Evolutionary conservation across 2,329 filamentous ascomycete genomes (phyloP).

Genomic region (Trichophyton verrucosum): DNA sequence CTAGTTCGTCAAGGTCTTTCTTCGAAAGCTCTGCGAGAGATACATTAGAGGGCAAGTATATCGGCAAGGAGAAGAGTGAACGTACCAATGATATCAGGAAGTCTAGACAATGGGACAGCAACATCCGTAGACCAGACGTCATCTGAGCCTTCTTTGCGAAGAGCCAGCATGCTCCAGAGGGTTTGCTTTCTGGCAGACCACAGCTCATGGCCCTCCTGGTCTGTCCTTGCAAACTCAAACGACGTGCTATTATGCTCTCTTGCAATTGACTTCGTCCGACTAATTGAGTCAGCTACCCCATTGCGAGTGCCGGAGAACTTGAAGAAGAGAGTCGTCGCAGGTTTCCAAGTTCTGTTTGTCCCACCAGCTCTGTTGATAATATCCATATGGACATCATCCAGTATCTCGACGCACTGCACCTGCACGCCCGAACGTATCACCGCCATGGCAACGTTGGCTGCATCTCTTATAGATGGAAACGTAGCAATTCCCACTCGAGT

Average conservation of each 20-base stretch:
- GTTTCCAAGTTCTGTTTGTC: constrained; percentile 39
- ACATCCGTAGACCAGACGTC: constrained; percentile 53
- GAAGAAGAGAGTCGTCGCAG: constrained; percentile 33
- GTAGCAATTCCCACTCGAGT: constrained; percentile 54
- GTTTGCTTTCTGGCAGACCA: constrained; percentile 51
- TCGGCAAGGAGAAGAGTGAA: not conserved
- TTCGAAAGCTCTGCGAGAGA: constrained; percentile 57
- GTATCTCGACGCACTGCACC: constrained; percentile 53
- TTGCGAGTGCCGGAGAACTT: constrained; percentile 62
- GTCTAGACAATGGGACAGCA: constrained; percentile 47
- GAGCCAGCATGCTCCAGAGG: constrained; percentile 48
- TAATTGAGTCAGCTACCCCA: constrained; percentile 66
- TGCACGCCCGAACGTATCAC: constrained; percentile 54
- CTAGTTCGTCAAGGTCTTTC: constrained; percentile 74
- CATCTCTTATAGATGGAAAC: constrained; percentile 47
- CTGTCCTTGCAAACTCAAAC: constrained; percentile 45
- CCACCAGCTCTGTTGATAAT: constrained; percentile 55
- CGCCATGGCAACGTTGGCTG: constrained; percentile 50
- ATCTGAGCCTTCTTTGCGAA: constrained; percentile 40
- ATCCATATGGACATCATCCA: constrained; percentile 52
- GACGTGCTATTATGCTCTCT: constrained; percentile 44
- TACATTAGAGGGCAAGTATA: no score
- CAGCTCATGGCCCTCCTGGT: constrained; percentile 42
- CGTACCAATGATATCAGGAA: constrained; percentile 50
- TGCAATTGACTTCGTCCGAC: constrained; percentile 55